A percentile compares a stretch with the other conserved stretches of the same genome.
phyloP scores from a whole-genome alignment of 1,284 basidiomycete genomes.

The Ceratobasidium sp. region DNA sequence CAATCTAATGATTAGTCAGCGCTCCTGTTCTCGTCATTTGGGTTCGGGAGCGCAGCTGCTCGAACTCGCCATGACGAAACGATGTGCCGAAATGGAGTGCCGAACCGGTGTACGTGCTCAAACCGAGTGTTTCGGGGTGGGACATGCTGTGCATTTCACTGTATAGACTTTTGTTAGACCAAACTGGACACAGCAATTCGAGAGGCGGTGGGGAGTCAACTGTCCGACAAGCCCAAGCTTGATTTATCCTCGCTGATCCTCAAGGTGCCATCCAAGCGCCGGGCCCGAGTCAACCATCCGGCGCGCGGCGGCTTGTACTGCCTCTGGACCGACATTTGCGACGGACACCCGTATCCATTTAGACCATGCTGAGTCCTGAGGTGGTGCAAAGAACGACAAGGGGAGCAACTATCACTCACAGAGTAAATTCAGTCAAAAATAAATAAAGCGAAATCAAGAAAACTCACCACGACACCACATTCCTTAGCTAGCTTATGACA shows the following conservation, averaged over 20 bases:
- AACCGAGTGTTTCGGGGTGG: conserved; percentile 13
- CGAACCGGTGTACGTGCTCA: neutral
- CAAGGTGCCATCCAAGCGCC: neutral
- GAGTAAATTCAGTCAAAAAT: neutral
- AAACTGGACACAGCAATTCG: conserved; percentile 8
- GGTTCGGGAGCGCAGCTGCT: neutral
- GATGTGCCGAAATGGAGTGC: neutral
- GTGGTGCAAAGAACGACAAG: conserved; percentile 70
- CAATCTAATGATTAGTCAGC: conserved; percentile 2
- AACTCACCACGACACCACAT: conserved; percentile 65
- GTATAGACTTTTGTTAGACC: neutral
- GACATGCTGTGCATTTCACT: neutral
- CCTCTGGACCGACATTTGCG: conserved; percentile 77
- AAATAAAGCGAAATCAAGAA: neutral
- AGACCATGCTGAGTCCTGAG: conserved; percentile 55
- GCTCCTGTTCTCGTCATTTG: conserved; percentile 4
- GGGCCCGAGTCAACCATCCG: conserved; percentile 26
- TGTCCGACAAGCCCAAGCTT: too few species aligned
- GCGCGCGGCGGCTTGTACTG: conserved; percentile 11
- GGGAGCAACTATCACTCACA: conserved; percentile 61
- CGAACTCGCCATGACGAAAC: neutral
- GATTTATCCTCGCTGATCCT: neutral
- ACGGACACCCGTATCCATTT: conserved; percentile 82
- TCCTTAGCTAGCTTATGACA: conserved; percentile 68
- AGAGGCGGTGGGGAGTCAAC: neutral